Conservation (phyloP, 2,329 filamentous ascomycete species). For the Aspergillus neoniger region DNA sequence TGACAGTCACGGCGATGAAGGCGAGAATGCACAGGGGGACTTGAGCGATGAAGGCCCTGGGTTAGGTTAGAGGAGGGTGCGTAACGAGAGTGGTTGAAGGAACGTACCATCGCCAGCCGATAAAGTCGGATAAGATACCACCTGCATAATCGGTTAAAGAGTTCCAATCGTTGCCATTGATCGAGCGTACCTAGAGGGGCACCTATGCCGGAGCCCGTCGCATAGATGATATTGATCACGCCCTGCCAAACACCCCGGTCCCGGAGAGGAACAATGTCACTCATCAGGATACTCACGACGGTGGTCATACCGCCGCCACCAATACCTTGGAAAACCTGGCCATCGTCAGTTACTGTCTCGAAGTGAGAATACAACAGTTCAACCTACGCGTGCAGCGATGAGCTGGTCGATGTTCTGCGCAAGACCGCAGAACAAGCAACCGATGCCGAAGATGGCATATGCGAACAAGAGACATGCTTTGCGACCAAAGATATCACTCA, state of each 20-base stretch:
- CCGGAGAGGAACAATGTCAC: slow-evolving; percentile 69
- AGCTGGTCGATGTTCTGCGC: slow-evolving; percentile 66
- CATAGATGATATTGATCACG: slow-evolving; percentile 71
- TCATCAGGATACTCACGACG: slow-evolving; percentile 68
- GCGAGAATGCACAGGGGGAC: slow-evolving; percentile 68
- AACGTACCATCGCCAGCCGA: slow-evolving; percentile 74
- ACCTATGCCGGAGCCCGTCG: slow-evolving; percentile 66
- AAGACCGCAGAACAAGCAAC: slow-evolving; percentile 57
- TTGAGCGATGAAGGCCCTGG: slow-evolving; percentile 70
- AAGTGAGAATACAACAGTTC: background rate
- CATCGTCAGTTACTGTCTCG: slow-evolving; percentile 35
- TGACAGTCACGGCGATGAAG: slow-evolving; percentile 63
- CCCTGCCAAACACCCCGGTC: slow-evolving; percentile 75
- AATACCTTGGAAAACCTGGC: slow-evolving; percentile 59
- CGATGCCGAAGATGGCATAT: slow-evolving; percentile 57
- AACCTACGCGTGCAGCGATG: slow-evolving; percentile 60
- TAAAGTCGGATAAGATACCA: slow-evolving; percentile 69
- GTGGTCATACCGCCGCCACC: slow-evolving; percentile 73
- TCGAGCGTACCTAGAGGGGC: slow-evolving; percentile 60
- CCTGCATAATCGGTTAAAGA: slow-evolving; percentile 32
- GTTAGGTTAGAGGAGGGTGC: background rate
- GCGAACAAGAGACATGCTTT: slow-evolving; percentile 54
- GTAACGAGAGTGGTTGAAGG: background rate
- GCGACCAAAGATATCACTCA: slow-evolving; percentile 63
- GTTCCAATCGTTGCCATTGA: background rate